Conservation (phyloP, 2,329 filamentous ascomycete genomes). For the Emydomyces testavorans region DNA sequence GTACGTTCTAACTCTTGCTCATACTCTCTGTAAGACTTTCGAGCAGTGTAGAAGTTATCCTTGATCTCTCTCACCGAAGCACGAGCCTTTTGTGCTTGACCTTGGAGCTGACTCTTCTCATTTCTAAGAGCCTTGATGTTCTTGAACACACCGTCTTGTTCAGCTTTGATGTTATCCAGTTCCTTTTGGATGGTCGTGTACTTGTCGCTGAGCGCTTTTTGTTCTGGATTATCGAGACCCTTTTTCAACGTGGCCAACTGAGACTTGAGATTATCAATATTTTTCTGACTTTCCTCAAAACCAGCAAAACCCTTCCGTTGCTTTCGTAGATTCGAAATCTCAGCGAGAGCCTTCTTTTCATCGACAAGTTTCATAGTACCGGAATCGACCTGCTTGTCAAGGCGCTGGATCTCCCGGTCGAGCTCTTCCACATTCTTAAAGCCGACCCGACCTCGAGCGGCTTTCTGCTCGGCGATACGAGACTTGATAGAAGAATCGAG, state of each 20-base stretch:
- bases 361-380: constrained; percentile 93
- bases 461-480: constrained; percentile 77
- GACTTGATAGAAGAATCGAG: constrained; percentile 81
- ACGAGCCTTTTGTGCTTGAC: constrained; percentile 79
- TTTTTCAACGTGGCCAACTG: constrained; percentile 86
- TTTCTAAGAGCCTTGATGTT: constrained; percentile 73
- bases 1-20: constrained; percentile 73
- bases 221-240: constrained; percentile 78
- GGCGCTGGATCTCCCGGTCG: constrained; percentile 64
- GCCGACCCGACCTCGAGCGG: constrained; percentile 62
- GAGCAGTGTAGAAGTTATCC: constrained; percentile 72
- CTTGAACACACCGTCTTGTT: constrained; percentile 86
- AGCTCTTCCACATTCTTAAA: constrained; percentile 86
- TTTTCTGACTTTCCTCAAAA: constrained; percentile 76
- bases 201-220: constrained; percentile 73
- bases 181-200: constrained; percentile 79
- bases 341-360: constrained; percentile 82
- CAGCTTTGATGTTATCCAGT: constrained; percentile 77
- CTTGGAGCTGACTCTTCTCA: constrained; percentile 71
- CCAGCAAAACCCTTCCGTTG: constrained; percentile 80
- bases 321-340: constrained; percentile 74
- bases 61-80: constrained; percentile 71
- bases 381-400: constrained; percentile 76
- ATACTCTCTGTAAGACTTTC: constrained; percentile 70
- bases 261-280: constrained; percentile 73